Percentiles rank a stretch among this genome's conserved stretches.
Conservation (phyloP, 805 yeast genomes). For the Maudiozyma serrabonitensis region DNA sequence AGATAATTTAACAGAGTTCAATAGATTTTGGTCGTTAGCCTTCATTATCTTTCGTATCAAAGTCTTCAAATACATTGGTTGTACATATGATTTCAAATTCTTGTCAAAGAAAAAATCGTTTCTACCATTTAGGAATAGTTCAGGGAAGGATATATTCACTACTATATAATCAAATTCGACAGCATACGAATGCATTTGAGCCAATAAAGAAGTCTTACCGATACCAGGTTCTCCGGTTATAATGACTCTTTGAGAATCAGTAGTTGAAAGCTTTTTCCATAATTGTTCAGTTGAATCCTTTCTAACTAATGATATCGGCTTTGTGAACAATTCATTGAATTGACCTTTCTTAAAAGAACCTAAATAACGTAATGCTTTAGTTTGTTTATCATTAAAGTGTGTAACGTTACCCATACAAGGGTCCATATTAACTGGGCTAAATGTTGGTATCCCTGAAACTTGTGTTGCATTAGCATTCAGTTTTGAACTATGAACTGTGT, state of each 20-base stretch:
- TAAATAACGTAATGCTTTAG: conserved; percentile 37
- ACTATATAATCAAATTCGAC: conserved; percentile 45
- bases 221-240: conserved; percentile 65
- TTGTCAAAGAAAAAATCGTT: conserved; percentile 54
- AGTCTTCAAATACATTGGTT: conserved; percentile 66
- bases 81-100: conserved; percentile 44
- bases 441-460: conserved; percentile 16
- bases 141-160: conserved; percentile 56
- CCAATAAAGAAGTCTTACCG: conserved; percentile 66
- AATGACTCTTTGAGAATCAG: conserved; percentile 41
- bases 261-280: conserved; percentile 31
- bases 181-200: conserved; percentile 40
- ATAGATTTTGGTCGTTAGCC: conserved; percentile 34
- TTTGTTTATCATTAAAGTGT: conserved; percentile 34
- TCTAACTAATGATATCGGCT: conserved; percentile 52
- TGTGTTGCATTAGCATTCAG: conserved; percentile 26
- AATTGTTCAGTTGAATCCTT: conserved; percentile 36
- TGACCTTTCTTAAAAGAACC: conserved; percentile 65
- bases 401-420: conserved; percentile 25
- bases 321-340: conserved; percentile 52
- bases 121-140: conserved; percentile 58
- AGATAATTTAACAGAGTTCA: conserved; percentile 30
- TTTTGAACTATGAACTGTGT: conserved; percentile 26
- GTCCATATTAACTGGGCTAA: conserved; percentile 10
- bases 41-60: conserved; percentile 44